Evolutionary conservation across 2,329 filamentous ascomycete genomes (phyloP).

Genomic region (Graphiopsis chlorocephala): DNA sequence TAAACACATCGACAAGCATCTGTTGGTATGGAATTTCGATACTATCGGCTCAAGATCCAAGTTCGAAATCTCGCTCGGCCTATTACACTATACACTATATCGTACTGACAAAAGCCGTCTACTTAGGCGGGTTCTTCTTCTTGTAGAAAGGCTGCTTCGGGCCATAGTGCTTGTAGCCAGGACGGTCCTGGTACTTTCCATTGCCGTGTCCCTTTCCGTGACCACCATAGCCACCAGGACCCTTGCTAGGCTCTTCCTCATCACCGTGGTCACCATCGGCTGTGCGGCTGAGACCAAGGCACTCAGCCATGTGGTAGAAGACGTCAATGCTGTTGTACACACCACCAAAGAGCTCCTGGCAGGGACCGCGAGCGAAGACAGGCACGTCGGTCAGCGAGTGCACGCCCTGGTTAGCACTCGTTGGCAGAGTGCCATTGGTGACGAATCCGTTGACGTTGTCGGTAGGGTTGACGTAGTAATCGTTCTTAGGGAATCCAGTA

Average conservation of each 20-base stretch:
- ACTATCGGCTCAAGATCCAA: not conserved
- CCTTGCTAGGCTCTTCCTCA: slow-evolving; percentile 17
- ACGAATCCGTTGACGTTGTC: slow-evolving; percentile 67
- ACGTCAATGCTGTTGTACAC: slow-evolving; percentile 69
- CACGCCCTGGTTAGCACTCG: slow-evolving; percentile 63
- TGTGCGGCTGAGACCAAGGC: slow-evolving; percentile 53
- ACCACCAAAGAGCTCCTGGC: slow-evolving; percentile 72
- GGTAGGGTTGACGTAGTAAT: slow-evolving; percentile 66
- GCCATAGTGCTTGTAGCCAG: slow-evolving; percentile 16
- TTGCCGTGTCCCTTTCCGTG: slow-evolving; percentile 22
- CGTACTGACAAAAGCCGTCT: not conserved
- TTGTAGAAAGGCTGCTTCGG: slow-evolving; percentile 12
- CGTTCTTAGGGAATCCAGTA: slow-evolving; percentile 45
- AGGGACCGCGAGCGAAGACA: slow-evolving; percentile 75
- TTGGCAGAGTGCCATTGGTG: slow-evolving; percentile 71
- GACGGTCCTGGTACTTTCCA: slow-evolving; percentile 12
- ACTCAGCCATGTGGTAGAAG: slow-evolving; percentile 71
- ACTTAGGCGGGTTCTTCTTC: slow-evolving; percentile 8
- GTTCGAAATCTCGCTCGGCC: not conserved
- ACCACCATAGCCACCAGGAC: slow-evolving; percentile 15
- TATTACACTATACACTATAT: not conserved
- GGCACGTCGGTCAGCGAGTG: slow-evolving; percentile 76
- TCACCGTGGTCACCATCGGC: slow-evolving; percentile 12
- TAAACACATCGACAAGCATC: too few species aligned
- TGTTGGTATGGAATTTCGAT: not conserved